A percentile compares a stretch with the other conserved stretches of the same genome.
Conservation (phyloP, 495 filamentous ascomycete species). For the Bathelium albidoporum region DNA sequence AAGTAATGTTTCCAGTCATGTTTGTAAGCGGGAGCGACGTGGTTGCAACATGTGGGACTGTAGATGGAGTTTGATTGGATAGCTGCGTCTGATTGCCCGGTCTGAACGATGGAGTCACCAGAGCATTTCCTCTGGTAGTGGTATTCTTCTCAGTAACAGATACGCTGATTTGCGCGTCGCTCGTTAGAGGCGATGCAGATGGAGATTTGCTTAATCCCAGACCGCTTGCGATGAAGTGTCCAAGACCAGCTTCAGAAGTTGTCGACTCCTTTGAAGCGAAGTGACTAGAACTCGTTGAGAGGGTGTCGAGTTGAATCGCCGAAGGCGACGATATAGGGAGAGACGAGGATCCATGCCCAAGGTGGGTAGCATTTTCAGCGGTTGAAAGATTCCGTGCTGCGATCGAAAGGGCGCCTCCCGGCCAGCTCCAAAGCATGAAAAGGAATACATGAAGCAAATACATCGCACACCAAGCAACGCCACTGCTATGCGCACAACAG, state of each 20-base stretch:
- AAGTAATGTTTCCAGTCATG: background rate
- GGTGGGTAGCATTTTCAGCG: background rate
- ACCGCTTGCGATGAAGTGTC: background rate
- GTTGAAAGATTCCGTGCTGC: background rate
- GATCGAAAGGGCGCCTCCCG: background rate
- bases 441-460: background rate
- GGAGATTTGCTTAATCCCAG: background rate
- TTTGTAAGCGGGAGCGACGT: background rate
- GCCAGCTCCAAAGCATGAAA: background rate
- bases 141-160: background rate
- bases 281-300: background rate
- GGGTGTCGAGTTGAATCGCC: background rate
- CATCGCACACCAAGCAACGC: background rate
- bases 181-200: background rate
- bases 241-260: background rate
- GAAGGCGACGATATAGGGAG: background rate
- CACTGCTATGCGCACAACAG: background rate
- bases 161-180: background rate
- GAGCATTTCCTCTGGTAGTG: background rate
- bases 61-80: background rate
- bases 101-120: background rate
- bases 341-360: background rate
- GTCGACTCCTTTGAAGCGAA: background rate
- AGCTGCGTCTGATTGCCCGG: background rate
- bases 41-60: background rate